A percentile compares a stretch with the other conserved stretches of the same genome.
phyloP scores from a whole-genome alignment of 306 rosid species.

The Quercus mongolica region DNA sequence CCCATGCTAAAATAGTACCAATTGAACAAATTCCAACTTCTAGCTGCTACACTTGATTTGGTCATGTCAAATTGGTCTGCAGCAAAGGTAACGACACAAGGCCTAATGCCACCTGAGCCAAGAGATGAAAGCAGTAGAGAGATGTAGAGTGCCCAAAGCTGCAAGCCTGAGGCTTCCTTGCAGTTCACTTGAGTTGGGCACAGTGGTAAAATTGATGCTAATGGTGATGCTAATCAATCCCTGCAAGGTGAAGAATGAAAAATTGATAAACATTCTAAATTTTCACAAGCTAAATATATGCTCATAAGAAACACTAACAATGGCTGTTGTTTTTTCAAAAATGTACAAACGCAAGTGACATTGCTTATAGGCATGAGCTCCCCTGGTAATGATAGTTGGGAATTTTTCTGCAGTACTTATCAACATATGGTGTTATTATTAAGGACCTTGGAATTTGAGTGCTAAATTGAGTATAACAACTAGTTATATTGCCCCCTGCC shows the following conservation, averaged over 20 bases:
- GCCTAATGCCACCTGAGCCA: constrained; percentile 74
- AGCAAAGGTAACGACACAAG: constrained; percentile 79
- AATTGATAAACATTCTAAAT: no score
- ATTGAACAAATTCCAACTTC: constrained; percentile 74
- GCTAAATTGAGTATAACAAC: no score
- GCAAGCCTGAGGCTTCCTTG: constrained; percentile 51
- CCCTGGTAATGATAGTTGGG: no score
- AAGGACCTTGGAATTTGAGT: no score
- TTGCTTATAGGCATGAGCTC: no score
- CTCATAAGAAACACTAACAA: no score
- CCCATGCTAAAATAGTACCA: constrained; percentile 73
- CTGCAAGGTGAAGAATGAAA: constrained; percentile 16
- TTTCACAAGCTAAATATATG: no score
- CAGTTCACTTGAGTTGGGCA: constrained; percentile 70
- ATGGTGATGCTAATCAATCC: constrained; percentile 58
- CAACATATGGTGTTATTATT: no score
- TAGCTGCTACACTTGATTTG: constrained; percentile 33
- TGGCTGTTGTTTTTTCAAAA: no score
- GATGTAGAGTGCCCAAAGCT: constrained; percentile 47
- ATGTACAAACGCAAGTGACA: no score
- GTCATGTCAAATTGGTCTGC: constrained; percentile 81
- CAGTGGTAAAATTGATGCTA: constrained; percentile 54
- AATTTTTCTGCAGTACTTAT: no score
- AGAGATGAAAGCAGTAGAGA: constrained; percentile 70
- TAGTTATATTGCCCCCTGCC: no score